Conservation (phyloP, 2,329 filamentous ascomycete species). For the Alternaria triticina region DNA sequence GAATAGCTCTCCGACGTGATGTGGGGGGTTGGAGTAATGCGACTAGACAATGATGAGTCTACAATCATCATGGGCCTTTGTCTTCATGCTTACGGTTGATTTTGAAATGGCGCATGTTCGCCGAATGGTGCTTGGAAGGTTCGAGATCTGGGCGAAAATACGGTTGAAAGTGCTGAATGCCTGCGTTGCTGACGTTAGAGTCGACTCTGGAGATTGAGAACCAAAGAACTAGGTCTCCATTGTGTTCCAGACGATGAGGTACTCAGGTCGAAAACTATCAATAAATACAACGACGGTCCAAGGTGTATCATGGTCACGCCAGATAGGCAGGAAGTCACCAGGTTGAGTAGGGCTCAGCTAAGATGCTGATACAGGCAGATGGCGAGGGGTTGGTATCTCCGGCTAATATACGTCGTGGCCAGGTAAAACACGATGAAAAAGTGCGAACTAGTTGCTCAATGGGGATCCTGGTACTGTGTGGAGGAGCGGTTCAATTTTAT, state of each 20-base stretch:
- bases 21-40: background rate
- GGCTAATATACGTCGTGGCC: background rate
- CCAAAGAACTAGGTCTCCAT: background rate
- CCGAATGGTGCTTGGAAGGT: background rate
- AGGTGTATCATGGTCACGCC: background rate
- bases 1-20: background rate
- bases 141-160: background rate
- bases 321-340: background rate
- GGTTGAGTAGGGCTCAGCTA: background rate
- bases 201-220: background rate
- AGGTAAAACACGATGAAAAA: background rate
- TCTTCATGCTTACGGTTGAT: background rate
- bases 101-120: background rate
- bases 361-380: background rate
- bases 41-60: background rate
- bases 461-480: background rate
- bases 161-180: background rate
- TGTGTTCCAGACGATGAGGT: too few species aligned
- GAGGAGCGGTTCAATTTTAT: background rate
- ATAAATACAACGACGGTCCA: background rate
- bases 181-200: background rate
- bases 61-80: background rate
- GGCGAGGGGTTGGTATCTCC: accelerated
- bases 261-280: too few species aligned
- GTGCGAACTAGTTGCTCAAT: background rate